These are phyloP conservation scores for Microbotryum violaceum DNA, from an alignment of 1,284 basidiomycete species.

Conservation along the genomic window DNA sequence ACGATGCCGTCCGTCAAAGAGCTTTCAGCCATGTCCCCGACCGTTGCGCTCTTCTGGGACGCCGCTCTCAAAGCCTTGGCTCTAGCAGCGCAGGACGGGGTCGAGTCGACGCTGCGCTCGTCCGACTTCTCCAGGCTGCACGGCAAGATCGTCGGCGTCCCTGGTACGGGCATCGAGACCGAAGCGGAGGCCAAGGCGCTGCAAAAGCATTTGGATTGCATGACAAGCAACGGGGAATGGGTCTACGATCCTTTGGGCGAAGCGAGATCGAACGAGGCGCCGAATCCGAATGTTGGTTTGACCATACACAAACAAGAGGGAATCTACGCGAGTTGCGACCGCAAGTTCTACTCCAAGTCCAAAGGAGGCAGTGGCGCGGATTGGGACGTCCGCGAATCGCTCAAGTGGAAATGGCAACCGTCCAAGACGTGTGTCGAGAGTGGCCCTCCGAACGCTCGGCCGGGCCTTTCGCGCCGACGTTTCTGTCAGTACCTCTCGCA, in stretches of 20 bases:
- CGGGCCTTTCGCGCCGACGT: constrained; percentile 13
- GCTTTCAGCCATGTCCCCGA: not conserved
- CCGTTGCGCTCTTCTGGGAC: not conserved
- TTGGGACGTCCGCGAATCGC: constrained; percentile 34
- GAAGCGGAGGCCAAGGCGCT: constrained; percentile 22
- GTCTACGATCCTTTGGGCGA: constrained; percentile 25
- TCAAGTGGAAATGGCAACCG: constrained; percentile 36
- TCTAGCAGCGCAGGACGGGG: not conserved
- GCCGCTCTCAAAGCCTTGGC: constrained; percentile 2
- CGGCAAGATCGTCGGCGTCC: constrained; percentile 23
- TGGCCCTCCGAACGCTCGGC: not conserved
- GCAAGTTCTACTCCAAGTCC: constrained; percentile 30
- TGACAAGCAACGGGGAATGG: constrained; percentile 32
- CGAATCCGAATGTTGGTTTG: constrained; percentile 8
- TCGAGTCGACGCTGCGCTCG: not conserved
- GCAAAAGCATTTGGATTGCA: constrained; percentile 36
- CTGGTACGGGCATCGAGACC: constrained; percentile 32
- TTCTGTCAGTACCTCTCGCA: constrained; percentile 35
- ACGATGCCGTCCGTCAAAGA: too few species aligned
- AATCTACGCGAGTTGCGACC: constrained; percentile 35
- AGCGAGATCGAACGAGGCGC: not conserved
- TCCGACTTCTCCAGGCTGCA: not conserved
- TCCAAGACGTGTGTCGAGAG: constrained; percentile 20
- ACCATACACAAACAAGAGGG: constrained; percentile 37
- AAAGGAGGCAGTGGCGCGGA: constrained; percentile 10